phyloP scores from a whole-genome alignment of 345 rosid genomes.

The Arabis alpina region DNA sequence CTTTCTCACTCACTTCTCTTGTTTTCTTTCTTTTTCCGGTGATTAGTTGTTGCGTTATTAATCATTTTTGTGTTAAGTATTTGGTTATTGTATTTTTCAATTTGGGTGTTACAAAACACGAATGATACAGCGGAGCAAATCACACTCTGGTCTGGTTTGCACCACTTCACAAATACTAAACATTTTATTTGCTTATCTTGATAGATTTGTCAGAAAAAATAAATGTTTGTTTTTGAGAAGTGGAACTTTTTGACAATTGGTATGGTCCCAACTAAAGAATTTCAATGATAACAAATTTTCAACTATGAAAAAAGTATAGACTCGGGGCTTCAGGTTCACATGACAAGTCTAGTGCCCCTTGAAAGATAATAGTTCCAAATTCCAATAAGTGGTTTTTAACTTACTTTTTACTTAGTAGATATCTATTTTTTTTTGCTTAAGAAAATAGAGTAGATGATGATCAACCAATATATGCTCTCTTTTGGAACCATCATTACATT shows the following conservation, averaged over 20 bases:
- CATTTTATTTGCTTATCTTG: too few relatives aligned
- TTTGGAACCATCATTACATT: slow-evolving; percentile 11
- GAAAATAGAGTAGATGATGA: not conserved
- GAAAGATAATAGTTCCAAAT: not conserved
- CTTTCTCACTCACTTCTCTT: not conserved
- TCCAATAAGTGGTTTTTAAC: not conserved
- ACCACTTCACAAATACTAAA: slow-evolving; percentile 4
- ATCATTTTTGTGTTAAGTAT: not conserved
- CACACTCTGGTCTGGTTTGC: slow-evolving; percentile 24
- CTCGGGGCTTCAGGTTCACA: slow-evolving; percentile 20
- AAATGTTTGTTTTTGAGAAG: not conserved
- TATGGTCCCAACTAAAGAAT: slow-evolving; percentile 25
- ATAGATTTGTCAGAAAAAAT: not conserved
- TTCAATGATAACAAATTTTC: slow-evolving; percentile 5
- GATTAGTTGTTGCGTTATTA: not conserved
- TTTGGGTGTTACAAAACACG: not conserved
- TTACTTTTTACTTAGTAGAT: too few relatives aligned
- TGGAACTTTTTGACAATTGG: slow-evolving; percentile 18
- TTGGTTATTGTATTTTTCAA: not conserved
- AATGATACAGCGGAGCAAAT: slow-evolving; percentile 31
- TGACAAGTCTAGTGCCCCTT: slow-evolving; percentile 13
- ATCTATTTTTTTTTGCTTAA: too few relatives aligned
- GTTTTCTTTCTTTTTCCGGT: not conserved
- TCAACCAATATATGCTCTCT: slow-evolving; percentile 21
- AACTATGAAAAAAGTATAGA: slow-evolving; percentile 17